Evolutionary conservation across 768 basidiomycete species (phyloP).

Genomic region (Tubosaeta sp.): DNA sequence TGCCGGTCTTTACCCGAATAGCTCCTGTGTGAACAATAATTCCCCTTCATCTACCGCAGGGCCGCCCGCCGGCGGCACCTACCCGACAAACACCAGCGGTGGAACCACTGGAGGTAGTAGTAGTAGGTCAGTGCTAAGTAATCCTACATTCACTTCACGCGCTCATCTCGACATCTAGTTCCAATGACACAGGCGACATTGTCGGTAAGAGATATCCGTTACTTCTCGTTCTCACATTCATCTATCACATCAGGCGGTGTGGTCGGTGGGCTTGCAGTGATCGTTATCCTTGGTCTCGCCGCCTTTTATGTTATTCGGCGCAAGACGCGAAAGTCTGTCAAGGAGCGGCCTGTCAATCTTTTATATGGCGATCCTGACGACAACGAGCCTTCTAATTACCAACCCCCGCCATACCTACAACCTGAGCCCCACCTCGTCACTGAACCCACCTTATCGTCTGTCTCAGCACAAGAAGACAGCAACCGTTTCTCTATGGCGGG

Average conservation of each 20-base stretch:
- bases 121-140: conserved; percentile 20
- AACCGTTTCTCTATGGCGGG: conserved; percentile 19
- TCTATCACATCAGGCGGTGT: conserved; percentile 41
- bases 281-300: conserved; percentile 39
- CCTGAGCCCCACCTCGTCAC: conserved; percentile 76
- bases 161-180: conserved; percentile 15
- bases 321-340: conserved; percentile 37
- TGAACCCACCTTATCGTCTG: conserved; percentile 49
- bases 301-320: conserved; percentile 50
- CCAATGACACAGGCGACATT: conserved; percentile 45
- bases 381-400: conserved; percentile 38
- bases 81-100: conserved; percentile 52
- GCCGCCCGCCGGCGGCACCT: conserved; percentile 67
- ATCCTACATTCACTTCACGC: not conserved
- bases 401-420: conserved; percentile 66
- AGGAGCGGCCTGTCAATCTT: conserved; percentile 66
- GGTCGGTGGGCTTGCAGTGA: conserved; percentile 50
- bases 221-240: conserved; percentile 3
- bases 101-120: conserved; percentile 26
- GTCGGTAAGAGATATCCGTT: conserved; percentile 35
- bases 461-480: conserved; percentile 31
- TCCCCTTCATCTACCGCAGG: conserved; percentile 81
- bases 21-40: conserved; percentile 48
- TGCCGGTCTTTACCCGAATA: conserved; percentile 44
- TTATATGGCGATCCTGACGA: conserved; percentile 54